A percentile compares a stretch with the other conserved stretches of the same genome.
These are phyloP conservation scores for Alternaria brassicae DNA, from an alignment of 2,329 filamentous ascomycete species.

Conservation along the genomic window DNA sequence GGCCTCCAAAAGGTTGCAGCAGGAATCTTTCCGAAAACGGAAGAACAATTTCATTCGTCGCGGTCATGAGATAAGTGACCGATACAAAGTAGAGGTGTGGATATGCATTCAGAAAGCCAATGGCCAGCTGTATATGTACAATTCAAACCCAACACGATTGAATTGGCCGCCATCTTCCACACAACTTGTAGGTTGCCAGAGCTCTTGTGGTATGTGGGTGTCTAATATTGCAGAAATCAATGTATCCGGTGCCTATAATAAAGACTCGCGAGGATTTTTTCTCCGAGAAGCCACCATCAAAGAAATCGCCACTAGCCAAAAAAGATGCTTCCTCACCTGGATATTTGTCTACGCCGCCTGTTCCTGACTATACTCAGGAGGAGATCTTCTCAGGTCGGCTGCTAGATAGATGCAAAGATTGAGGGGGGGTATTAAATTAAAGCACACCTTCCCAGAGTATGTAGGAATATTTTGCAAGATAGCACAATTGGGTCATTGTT, in stretches of 20 bases:
- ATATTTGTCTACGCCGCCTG: conserved; percentile 14
- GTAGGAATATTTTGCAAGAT: not conserved
- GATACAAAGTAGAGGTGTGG: conserved; percentile 21
- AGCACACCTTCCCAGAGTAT: not conserved
- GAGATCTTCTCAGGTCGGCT: conserved; percentile 18
- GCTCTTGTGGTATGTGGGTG: not conserved
- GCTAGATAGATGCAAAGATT: conserved; percentile 7
- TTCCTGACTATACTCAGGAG: conserved; percentile 20
- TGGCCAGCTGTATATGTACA: conserved; percentile 22
- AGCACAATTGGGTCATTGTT: not conserved
- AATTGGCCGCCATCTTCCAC: conserved; percentile 16
- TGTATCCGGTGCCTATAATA: conserved; percentile 17
- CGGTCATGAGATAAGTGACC: conserved; percentile 19
- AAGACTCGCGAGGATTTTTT: conserved; percentile 11
- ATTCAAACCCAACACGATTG: conserved; percentile 10
- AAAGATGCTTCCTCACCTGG: conserved; percentile 8
- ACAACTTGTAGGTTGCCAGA: conserved; percentile 13
- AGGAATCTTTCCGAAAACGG: conserved; percentile 23
- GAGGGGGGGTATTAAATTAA: not conserved
- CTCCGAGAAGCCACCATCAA: not conserved
- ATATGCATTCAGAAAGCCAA: conserved; percentile 27
- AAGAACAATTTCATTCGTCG: conserved; percentile 22
- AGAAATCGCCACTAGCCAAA: conserved; percentile 7
- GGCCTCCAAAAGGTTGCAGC: conserved; percentile 20
- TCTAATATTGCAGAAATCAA: conserved; percentile 3